These are phyloP conservation scores for Cydonia oblonga DNA, from an alignment of 331 rosid genomes.

Conservation along the genomic window DNA sequence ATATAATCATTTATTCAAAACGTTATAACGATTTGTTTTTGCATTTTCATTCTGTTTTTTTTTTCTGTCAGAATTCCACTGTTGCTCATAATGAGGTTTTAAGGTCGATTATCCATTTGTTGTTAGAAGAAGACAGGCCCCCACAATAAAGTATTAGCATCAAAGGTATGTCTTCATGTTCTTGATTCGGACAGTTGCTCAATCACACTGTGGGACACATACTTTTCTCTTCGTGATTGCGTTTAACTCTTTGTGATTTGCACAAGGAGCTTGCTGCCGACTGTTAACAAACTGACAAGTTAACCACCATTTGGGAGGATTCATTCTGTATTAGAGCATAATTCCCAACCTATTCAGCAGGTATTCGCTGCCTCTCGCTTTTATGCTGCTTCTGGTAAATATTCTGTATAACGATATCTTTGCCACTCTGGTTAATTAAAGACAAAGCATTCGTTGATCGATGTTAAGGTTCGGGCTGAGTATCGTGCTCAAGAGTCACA, in stretches of 20 bases:
- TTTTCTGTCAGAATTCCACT: slow-evolving; percentile 31
- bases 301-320: background rate
- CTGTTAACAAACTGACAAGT: background rate
- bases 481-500: background rate
- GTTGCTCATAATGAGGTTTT: slow-evolving; percentile 34
- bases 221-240: background rate
- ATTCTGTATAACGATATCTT: too few relatives aligned
- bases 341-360: background rate
- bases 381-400: background rate
- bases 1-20: background rate
- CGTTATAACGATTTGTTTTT: background rate
- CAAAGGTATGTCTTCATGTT: background rate
- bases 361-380: background rate
- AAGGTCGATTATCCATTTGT: slow-evolving; percentile 39
- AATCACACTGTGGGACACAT: background rate
- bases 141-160: background rate
- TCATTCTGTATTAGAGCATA: background rate
- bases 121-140: slow-evolving; percentile 46
- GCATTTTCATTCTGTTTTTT: background rate
- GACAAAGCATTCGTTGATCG: background rate
- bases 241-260: background rate
- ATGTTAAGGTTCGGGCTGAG: background rate
- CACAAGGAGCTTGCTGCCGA: background rate
- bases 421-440: background rate
- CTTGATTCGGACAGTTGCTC: background rate